Evolutionary conservation across 495 filamentous ascomycete species (phyloP), one percentile per base, ranked within the genome.

Genomic region (Xylaria cubensis): DNA sequence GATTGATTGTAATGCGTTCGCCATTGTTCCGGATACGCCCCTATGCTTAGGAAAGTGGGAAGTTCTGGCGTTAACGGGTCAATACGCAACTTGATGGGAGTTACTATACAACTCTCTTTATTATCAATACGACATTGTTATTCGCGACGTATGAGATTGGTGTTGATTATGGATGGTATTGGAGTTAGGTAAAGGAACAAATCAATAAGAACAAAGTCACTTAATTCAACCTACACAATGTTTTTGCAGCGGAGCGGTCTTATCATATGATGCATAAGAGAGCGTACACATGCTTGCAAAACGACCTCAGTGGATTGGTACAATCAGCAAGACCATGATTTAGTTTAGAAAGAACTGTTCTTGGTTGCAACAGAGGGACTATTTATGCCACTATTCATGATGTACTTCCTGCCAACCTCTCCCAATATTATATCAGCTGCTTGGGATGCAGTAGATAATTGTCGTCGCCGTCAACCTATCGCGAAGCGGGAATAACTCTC

Each of bases 341-440:
- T 17, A 13, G 26, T 56, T 29, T n/a, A 0, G 8, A 9, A 24
- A 26, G 50, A 10, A 53, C 10, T 26, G 12, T 26, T 24, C 8
- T 12, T 21, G 9, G 50, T 26, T 26, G 9, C 1, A 53, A 1
- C 8, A 13, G 21, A 26, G 8, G 9, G 0, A 53, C 2, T 21
- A 24, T 24, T 10, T 21, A 24, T 51, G 4, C n/a, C 48, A 41
- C 46, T 12, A 0, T 56, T 56, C 15, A 15, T 4, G 12, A 55
- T 26, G 26, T 29, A 29, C 26, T 29, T 29, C 26, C 1, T 29
- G 26, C 26, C 26, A 29, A 29, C 26, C 26, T 29, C 26, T 29
- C 26, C 26, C 26, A 29, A 29, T 29, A 70, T 36, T 70, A 12
- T n/a, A 26, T 48, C n/a, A 50, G 67, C n/a, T 50, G 34, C 15